Evolutionary conservation across 2,329 filamentous ascomycete species (phyloP).

Genomic region (Arthrobotrys sinensis): DNA sequence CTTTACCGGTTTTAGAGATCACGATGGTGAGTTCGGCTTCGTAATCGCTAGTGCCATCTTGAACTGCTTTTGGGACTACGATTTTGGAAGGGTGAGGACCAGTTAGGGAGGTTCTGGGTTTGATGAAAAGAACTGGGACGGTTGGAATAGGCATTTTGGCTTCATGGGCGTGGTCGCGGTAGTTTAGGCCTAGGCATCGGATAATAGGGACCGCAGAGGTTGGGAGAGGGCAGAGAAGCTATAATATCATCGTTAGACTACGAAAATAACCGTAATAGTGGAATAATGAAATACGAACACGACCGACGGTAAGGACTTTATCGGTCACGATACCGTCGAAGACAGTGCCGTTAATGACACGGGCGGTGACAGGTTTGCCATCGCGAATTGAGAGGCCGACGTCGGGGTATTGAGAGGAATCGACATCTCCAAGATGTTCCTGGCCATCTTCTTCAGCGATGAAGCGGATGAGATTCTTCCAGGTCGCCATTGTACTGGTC

Average conservation of each 20-base stretch:
- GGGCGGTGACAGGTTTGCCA: slow-evolving; percentile 66
- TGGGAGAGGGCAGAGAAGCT: slow-evolving; percentile 49
- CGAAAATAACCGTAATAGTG: neutral
- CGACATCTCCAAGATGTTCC: slow-evolving; percentile 68
- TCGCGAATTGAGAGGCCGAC: slow-evolving; percentile 66
- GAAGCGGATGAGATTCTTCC: slow-evolving; percentile 69
- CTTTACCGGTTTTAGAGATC: slow-evolving; percentile 77
- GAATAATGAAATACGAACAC: slow-evolving; percentile 57
- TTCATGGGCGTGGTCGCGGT: slow-evolving; percentile 80
- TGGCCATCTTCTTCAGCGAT: slow-evolving; percentile 68
- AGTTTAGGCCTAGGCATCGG: slow-evolving; percentile 80
- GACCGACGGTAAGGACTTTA: slow-evolving; percentile 64
- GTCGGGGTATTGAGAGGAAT: slow-evolving; percentile 65
- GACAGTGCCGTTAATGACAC: slow-evolving; percentile 66
- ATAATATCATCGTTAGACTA: neutral
- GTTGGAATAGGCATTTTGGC: slow-evolving; percentile 78
- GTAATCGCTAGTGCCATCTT: slow-evolving; percentile 80
- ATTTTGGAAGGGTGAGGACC: slow-evolving; percentile 72
- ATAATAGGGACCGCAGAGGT: slow-evolving; percentile 70
- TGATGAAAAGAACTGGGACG: slow-evolving; percentile 81
- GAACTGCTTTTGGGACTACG: slow-evolving; percentile 77
- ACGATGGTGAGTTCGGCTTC: slow-evolving; percentile 84
- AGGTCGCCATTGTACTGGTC: slow-evolving; percentile 62
- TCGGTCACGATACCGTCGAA: slow-evolving; percentile 67
- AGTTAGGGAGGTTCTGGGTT: slow-evolving; percentile 77